Evolutionary conservation across 2,329 filamentous ascomycete species (phyloP).

Genomic region (Nothophoma quercina): DNA sequence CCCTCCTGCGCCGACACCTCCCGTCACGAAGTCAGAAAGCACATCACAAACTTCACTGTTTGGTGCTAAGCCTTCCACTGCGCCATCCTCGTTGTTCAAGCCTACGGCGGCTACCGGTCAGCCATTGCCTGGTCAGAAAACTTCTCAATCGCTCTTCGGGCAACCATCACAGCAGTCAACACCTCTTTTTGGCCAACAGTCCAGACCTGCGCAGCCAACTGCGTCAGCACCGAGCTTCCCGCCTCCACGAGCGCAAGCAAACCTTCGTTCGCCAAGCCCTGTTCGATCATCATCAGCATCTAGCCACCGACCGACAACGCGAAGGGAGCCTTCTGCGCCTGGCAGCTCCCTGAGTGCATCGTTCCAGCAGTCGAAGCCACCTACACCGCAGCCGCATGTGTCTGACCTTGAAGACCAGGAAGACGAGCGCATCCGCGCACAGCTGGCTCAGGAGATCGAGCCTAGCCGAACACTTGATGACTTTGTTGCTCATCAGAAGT

Average conservation of each 20-base stretch:
- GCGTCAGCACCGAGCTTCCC: slow-evolving; percentile 58
- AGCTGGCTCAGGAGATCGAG: slow-evolving; percentile 67
- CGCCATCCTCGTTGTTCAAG: slow-evolving; percentile 1
- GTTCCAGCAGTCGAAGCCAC: slow-evolving; percentile 43
- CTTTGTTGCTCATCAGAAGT: slow-evolving; percentile 67
- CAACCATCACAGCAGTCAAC: slow-evolving; percentile 22
- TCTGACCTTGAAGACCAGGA: slow-evolving; percentile 62
- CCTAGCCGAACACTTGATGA: slow-evolving; percentile 70
- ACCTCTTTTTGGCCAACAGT: slow-evolving; percentile 19
- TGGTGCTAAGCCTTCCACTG: slow-evolving; percentile 10
- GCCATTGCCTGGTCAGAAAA: background rate
- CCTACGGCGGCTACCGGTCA: background rate
- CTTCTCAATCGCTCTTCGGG: slow-evolving; percentile 26
- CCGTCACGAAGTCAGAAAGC: slow-evolving; percentile 34
- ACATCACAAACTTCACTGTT: slow-evolving; percentile 5
- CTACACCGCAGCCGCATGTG: slow-evolving; percentile 48
- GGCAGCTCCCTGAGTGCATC: slow-evolving; percentile 44
- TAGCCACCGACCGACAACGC: slow-evolving; percentile 29
- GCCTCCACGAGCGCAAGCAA: slow-evolving; percentile 56
- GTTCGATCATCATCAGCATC: slow-evolving; percentile 66
- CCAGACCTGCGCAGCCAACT: slow-evolving; percentile 19
- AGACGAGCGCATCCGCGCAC: slow-evolving; percentile 70
- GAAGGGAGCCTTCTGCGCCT: slow-evolving; percentile 41
- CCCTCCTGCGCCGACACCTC: slow-evolving; percentile 44
- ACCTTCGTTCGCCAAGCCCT: slow-evolving; percentile 76